phyloP scores from a whole-genome alignment of 2,329 filamentous ascomycete species.

The Exophiala sp. region DNA sequence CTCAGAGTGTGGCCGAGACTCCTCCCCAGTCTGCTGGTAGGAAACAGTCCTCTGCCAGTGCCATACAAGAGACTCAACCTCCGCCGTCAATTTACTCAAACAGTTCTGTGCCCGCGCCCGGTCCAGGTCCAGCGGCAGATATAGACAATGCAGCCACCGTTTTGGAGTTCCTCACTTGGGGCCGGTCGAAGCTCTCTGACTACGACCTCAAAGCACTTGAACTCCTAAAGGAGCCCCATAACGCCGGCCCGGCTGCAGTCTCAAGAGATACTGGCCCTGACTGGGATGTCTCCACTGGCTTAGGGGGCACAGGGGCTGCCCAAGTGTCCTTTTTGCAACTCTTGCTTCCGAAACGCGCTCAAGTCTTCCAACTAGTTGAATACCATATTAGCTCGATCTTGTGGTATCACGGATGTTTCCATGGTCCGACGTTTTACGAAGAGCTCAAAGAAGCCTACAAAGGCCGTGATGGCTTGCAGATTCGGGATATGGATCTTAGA shows the following conservation, averaged over 20 bases:
- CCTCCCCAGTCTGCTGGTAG: conserved; percentile 15
- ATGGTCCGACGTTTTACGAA: conserved; percentile 25
- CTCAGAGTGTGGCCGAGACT: conserved; percentile 2
- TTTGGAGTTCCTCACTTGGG: conserved; percentile 47
- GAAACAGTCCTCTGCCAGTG: conserved; percentile 12
- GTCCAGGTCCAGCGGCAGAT: not conserved
- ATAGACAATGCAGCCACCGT: conserved; percentile 29
- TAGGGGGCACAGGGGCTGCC: conserved; percentile 25
- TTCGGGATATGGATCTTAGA: conserved; percentile 25
- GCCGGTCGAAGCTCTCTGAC: conserved; percentile 32
- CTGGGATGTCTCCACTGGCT: conserved; percentile 27
- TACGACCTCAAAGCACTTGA: conserved; percentile 27
- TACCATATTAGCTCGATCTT: conserved; percentile 25
- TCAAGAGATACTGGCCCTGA: conserved; percentile 17
- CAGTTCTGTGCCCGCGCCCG: not conserved
- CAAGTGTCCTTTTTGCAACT: conserved; percentile 27
- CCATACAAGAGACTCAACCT: conserved; percentile 9
- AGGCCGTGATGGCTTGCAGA: conserved; percentile 19
- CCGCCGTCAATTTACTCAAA: conserved; percentile 1
- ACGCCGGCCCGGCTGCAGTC: conserved; percentile 11
- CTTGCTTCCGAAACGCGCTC: conserved; percentile 23
- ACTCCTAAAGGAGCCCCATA: conserved; percentile 36
- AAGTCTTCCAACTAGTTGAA: conserved; percentile 25
- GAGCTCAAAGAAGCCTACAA: conserved; percentile 26
- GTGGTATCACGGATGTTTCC: conserved; percentile 28